Percentiles rank a stretch among this genome's conserved stretches.
Evolutionary conservation across 306 rosid species (phyloP).

Genomic region (Spatholobus suberectus): DNA sequence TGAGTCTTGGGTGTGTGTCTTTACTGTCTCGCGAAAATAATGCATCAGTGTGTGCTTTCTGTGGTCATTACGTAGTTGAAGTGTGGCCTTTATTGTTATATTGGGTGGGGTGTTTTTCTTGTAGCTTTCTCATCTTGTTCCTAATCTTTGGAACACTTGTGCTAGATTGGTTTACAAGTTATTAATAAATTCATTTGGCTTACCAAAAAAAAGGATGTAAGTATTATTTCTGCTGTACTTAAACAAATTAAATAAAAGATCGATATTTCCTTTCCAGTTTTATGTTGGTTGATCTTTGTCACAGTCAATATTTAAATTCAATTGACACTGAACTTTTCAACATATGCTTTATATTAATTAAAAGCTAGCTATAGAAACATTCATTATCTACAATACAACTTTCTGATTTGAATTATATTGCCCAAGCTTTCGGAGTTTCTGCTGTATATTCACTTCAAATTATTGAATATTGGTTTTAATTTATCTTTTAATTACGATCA

Average conservation of each 20-base stretch:
- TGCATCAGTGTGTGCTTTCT: conserved; percentile 9
- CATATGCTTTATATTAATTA: neutral
- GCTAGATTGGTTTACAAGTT: neutral
- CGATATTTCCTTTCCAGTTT: neutral
- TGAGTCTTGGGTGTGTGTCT: neutral
- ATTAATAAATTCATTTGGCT: neutral
- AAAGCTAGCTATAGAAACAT: neutral
- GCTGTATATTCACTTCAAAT: neutral
- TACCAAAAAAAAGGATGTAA: neutral
- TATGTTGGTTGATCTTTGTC: neutral
- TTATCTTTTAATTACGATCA: neutral
- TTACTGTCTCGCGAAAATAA: neutral
- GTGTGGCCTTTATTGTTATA: neutral
- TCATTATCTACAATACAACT: neutral
- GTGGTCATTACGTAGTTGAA: neutral
- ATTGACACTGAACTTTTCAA: neutral
- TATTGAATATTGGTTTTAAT: neutral
- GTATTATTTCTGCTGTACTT: neutral
- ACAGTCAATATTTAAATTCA: neutral
- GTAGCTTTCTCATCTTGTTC: neutral
- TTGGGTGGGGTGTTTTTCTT: neutral
- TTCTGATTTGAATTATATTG: neutral
- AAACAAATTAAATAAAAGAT: neutral
- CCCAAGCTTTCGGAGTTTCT: neutral
- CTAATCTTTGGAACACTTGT: neutral